Evolutionary conservation across 371 early-diverging fungal genomes (phyloP).

Genomic region (Choanephora cucurbitarum): DNA sequence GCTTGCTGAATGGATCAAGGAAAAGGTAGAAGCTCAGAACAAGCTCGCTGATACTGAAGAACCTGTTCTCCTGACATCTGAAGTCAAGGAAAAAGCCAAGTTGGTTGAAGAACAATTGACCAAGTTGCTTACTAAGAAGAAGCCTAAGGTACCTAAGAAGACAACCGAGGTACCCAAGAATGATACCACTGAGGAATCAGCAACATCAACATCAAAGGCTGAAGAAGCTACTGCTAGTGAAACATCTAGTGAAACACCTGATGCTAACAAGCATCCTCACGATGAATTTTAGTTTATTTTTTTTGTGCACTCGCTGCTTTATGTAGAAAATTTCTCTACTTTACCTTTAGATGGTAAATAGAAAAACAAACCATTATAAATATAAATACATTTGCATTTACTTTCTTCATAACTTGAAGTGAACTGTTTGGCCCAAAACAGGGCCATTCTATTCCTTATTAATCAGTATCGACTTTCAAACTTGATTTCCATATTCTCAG

Average conservation of each 20-base stretch:
- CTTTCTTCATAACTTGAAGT: too few species aligned
- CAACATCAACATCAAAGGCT: background rate
- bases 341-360: too few species aligned
- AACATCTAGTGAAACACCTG: too few species aligned
- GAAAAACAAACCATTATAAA: too few species aligned
- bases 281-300: background rate
- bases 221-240: constrained; percentile 1
- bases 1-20: constrained; percentile 64
- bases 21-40: constrained; percentile 62
- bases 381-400: too few species aligned
- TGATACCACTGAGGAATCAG: constrained; percentile 8
- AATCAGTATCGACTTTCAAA: too few species aligned
- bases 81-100: constrained; percentile 50
- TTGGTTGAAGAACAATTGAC: constrained; percentile 56
- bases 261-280: background rate
- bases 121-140: constrained; percentile 61
- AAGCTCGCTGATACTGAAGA: constrained; percentile 57
- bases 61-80: constrained; percentile 63
- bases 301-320: too few species aligned
- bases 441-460: too few species aligned
- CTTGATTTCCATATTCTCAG: too few species aligned
- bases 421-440: too few species aligned
- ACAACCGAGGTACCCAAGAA: constrained; percentile 8
- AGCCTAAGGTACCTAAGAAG: constrained; percentile 44
- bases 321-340: too few species aligned